phyloP scores from a whole-genome alignment of 1,284 basidiomycete species.

The Fistulina hepatica region DNA sequence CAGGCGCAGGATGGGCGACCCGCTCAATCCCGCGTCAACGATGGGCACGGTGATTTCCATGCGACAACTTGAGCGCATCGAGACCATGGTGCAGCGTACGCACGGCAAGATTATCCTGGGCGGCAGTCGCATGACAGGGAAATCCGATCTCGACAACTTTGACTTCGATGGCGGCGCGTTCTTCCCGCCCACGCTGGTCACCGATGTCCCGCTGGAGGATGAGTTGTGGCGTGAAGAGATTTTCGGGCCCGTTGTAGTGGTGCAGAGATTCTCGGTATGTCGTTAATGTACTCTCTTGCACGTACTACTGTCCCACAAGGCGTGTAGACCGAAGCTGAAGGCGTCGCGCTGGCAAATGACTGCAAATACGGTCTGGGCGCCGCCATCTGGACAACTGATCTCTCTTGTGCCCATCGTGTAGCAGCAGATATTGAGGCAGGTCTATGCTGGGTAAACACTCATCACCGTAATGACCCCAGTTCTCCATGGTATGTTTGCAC shows the following conservation, averaged over 20 bases:
- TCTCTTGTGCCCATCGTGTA: constrained; percentile 64
- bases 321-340: constrained; percentile 54
- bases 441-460: constrained; percentile 77
- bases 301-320: background rate
- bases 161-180: constrained; percentile 61
- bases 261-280: constrained; percentile 51
- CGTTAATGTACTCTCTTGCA: background rate
- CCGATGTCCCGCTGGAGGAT: constrained; percentile 43
- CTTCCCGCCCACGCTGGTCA: constrained; percentile 67
- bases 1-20: constrained; percentile 59
- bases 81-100: constrained; percentile 40
- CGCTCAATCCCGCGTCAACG: constrained; percentile 52
- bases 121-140: constrained; percentile 50
- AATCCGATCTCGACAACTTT: constrained; percentile 53
- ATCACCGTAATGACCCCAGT: constrained; percentile 79
- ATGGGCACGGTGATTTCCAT: constrained; percentile 71
- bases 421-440: constrained; percentile 59
- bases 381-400: constrained; percentile 66
- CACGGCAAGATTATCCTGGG: constrained; percentile 48
- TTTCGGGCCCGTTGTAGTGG: constrained; percentile 69
- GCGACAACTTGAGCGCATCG: constrained; percentile 52
- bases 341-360: constrained; percentile 57
- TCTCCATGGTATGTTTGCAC: constrained; percentile 60
- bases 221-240: constrained; percentile 74
- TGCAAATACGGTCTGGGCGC: constrained; percentile 74